A percentile compares a stretch with the other conserved stretches of the same genome.
Conservation (phyloP, 257 asterid genomes). For the Primulina tabacum region DNA sequence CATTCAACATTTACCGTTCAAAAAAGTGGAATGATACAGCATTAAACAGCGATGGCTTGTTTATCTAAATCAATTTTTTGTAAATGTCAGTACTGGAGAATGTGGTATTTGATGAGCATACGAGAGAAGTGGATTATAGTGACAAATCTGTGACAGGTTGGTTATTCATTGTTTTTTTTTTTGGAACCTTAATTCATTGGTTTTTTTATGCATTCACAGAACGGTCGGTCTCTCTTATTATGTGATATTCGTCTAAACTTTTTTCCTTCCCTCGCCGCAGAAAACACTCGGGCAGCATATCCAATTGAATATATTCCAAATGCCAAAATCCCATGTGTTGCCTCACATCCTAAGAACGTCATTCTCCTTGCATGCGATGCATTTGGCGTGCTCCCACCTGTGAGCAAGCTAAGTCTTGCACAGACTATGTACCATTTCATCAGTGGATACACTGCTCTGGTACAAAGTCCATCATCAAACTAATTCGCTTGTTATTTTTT, state of each 20-base stretch:
- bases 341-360: conserved; percentile 88
- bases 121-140: conserved; percentile 78
- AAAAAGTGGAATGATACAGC: background rate
- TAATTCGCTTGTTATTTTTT: background rate
- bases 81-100: conserved; percentile 72
- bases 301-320: conserved; percentile 96
- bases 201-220: background rate
- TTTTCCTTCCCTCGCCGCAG: conserved; percentile 32
- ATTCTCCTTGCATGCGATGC: conserved; percentile 95
- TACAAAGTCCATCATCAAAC: conserved; percentile 15
- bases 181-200: too few relatives aligned
- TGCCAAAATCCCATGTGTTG: conserved; percentile 90
- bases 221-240: background rate
- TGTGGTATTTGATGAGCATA: conserved; percentile 90
- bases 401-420: conserved; percentile 85
- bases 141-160: conserved; percentile 87
- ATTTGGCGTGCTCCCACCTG: conserved; percentile 98
- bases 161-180: conserved; percentile 27
- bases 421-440: conserved; percentile 99
- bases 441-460: conserved; percentile 99
- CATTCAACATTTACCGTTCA: background rate
- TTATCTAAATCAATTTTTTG: background rate
- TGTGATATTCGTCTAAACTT: too few relatives aligned
- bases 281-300: conserved; percentile 96
- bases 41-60: background rate